Conservation (phyloP, 169 alveolate species). For the Plasmodium gaboni region DNA sequence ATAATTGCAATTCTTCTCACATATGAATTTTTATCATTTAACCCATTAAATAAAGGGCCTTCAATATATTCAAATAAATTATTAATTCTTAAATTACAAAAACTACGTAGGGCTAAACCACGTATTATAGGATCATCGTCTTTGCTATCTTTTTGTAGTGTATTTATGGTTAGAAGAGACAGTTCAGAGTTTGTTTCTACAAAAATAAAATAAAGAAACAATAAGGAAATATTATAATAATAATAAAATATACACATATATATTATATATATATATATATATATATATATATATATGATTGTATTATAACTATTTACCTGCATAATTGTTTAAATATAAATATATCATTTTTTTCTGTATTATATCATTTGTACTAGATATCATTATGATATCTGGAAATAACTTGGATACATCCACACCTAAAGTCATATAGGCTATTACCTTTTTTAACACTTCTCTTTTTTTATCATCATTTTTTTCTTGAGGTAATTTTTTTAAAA, state of each 20-base stretch:
- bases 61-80: slow-evolving; percentile 75
- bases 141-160: slow-evolving; percentile 97
- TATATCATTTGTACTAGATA: slow-evolving; percentile 96
- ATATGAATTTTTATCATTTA: slow-evolving; percentile 94
- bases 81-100: slow-evolving; percentile 94
- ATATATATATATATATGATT: neutral
- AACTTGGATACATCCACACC: slow-evolving; percentile 98
- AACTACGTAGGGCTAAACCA: slow-evolving; percentile 97
- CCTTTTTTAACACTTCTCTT: slow-evolving; percentile 90
- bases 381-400: slow-evolving; percentile 97
- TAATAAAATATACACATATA: neutral
- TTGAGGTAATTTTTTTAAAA: slow-evolving; percentile 74
- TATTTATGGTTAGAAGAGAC: slow-evolving; percentile 97
- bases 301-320: slow-evolving; percentile 71
- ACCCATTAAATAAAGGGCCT: slow-evolving; percentile 84
- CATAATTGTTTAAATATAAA: slow-evolving; percentile 95
- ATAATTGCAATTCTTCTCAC: slow-evolving; percentile 97
- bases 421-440: slow-evolving; percentile 90
- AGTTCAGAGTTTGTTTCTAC: slow-evolving; percentile 94
- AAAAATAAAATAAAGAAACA: slow-evolving; percentile 4
- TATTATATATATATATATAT: neutral
- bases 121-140: slow-evolving; percentile 97
- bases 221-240: neutral
- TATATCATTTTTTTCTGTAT: slow-evolving; percentile 99
- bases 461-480: slow-evolving; percentile 76